Evolutionary conservation across 208 protist species (phyloP), one percentile per base, ranked within the genome.

Genomic region (Porcisia deanei): DNA sequence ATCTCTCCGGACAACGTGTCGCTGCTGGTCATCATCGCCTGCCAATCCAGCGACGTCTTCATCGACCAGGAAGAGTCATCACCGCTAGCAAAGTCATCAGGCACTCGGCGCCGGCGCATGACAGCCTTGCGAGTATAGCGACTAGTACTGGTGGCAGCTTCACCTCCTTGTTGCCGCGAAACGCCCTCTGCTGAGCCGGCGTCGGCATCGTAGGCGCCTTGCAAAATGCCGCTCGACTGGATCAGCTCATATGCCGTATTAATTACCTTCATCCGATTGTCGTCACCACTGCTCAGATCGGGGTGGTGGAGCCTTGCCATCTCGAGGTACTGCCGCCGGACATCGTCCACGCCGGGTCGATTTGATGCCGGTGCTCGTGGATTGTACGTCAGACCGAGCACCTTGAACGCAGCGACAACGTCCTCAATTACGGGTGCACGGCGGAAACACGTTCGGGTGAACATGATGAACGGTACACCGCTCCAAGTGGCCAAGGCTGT

Each of bases 161-260:
- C 55, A 30, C 12, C 54, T 20, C 49, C 30, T 41, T 45, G 45
- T 67, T 14, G 14, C 9, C 20, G 10, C 30, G 34, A 45, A 16
- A 41, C 47, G 41, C 41, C 53, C 30, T 55, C 37, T 20, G 12
- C 9, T 14, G 63, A 4, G 16, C 25, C 52, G 14, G 43, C 20
- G 14, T 25, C 25, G 16, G 63, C 58, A 43, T 43, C 45, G 22
- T 57, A 37, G 45, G 25, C 71, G 12, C 73, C 77, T 30, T 83
- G 81, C 20, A 95, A 65, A 10, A 93, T 85, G 52, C 85, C 87
- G 60, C 84, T 91, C 0, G 85, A 79, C 77, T 97, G 92, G 54
- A 98, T 85, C 25, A 94, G 74, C 67, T 97, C 92, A 63, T 97
- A 98, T 25, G 94, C 93, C 37, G 91, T 92, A 85, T 98, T 98